phyloP scores from a whole-genome alignment of 1,284 basidiomycete species.

The Baeospora myosura region DNA sequence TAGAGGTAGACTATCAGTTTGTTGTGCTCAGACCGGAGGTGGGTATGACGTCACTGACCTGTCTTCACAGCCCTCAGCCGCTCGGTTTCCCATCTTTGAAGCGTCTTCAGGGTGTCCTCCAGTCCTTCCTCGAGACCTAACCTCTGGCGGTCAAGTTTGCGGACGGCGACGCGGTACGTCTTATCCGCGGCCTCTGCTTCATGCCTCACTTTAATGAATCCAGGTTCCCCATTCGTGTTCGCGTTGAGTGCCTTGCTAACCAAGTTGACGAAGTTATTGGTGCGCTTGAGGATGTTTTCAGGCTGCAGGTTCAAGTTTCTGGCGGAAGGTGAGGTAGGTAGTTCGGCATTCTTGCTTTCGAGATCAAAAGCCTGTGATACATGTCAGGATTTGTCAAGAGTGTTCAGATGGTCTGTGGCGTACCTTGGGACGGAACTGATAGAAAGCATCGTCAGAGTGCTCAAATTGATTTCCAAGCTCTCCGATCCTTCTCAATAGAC shows the following conservation, averaged over 20 bases:
- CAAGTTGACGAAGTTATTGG: constrained; percentile 61
- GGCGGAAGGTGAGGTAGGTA: constrained; percentile 15
- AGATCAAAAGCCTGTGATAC: constrained; percentile 59
- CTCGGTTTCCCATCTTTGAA: constrained; percentile 83
- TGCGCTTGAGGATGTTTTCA: constrained; percentile 59
- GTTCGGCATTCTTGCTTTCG: constrained; percentile 28
- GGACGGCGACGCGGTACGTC: constrained; percentile 66
- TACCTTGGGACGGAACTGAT: constrained; percentile 74
- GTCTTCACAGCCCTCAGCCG: constrained; percentile 78
- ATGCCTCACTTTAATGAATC: constrained; percentile 59
- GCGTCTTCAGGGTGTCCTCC: constrained; percentile 70
- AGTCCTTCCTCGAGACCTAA: constrained; percentile 79
- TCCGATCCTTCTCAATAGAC: constrained; percentile 69
- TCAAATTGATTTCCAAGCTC: constrained; percentile 77
- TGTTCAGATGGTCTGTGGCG: constrained; percentile 10
- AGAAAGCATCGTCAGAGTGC: constrained; percentile 66
- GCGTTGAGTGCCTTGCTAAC: constrained; percentile 63
- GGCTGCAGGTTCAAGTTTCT: constrained; percentile 27
- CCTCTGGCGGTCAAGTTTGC: constrained; percentile 73
- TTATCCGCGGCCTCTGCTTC: constrained; percentile 78
- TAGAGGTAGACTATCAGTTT: constrained; percentile 22
- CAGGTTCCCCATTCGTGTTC: constrained; percentile 43
- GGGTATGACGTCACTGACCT: constrained; percentile 33
- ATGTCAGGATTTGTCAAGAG: constrained; percentile 2
- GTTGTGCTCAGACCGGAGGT: constrained; percentile 3